Percentiles rank a stretch among this genome's conserved stretches.
phyloP scores from a whole-genome alignment of 106 monocot species.

The Triglochin maritima region DNA sequence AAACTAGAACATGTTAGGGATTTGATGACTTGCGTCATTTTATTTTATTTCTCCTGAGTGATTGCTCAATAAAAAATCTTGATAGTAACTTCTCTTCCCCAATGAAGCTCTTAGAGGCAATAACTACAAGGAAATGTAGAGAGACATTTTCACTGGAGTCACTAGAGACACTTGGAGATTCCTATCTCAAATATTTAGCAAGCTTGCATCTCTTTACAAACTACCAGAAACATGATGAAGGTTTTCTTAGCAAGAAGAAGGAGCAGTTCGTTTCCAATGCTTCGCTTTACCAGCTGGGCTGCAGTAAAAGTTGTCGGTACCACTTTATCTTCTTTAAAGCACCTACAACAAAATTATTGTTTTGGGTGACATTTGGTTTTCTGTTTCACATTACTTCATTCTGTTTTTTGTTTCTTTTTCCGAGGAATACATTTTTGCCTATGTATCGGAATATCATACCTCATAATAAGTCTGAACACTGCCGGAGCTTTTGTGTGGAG shows the following conservation, averaged over 20 bases:
- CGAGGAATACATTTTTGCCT: neutral
- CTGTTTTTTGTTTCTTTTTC: neutral
- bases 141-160: conserved; percentile 56
- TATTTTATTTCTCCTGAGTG: neutral
- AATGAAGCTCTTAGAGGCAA: conserved; percentile 49
- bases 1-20: no score
- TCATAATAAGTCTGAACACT: no score
- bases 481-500: no score
- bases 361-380: neutral
- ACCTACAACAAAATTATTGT: neutral
- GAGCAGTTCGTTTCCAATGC: conserved; percentile 35
- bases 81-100: neutral
- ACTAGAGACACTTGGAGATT: conserved; percentile 63
- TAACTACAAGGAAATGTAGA: conserved; percentile 49
- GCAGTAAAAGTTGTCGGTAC: conserved; percentile 29
- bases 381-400: neutral
- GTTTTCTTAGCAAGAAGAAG: conserved; percentile 32
- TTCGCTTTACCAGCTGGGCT: conserved; percentile 31
- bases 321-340: neutral
- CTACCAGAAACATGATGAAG: conserved; percentile 43
- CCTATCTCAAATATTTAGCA: conserved; percentile 54
- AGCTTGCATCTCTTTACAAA: conserved; percentile 37
- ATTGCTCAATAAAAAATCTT: neutral
- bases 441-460: neutral
- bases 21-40: no score